phyloP scores from a whole-genome alignment of 2,329 filamentous ascomycete genomes.

The Talaromyces sp. region DNA sequence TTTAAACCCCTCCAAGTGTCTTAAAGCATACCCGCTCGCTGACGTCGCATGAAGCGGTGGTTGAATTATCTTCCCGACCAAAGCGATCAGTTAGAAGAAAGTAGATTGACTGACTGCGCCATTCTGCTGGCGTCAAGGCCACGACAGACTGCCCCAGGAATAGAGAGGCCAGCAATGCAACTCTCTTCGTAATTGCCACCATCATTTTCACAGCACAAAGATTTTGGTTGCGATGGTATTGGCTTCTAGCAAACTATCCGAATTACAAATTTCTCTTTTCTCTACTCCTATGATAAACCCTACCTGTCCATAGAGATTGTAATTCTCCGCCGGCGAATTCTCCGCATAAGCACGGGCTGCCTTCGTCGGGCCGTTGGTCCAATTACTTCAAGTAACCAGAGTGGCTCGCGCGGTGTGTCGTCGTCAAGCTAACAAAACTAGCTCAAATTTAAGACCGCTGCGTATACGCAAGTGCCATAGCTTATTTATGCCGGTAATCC shows the following conservation, averaged over 20 bases:
- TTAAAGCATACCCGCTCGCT: conserved; percentile 15
- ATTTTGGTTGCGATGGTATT: not conserved
- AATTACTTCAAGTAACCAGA: not conserved
- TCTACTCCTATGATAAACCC: not conserved
- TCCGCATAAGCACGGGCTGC: not conserved
- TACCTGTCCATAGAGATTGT: not conserved
- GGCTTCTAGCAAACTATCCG: not conserved
- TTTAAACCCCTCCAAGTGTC: not conserved
- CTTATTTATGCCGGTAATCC: not conserved
- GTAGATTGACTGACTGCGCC: conserved; percentile 42
- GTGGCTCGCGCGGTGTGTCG: not conserved
- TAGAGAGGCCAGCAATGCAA: conserved; percentile 10
- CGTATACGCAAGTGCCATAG: not conserved
- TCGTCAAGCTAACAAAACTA: not conserved
- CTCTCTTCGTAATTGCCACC: not conserved
- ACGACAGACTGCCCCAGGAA: conserved; percentile 15
- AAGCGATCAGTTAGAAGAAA: conserved; percentile 43
- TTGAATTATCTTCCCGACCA: conserved; percentile 33
- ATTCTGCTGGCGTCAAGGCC: conserved; percentile 26
- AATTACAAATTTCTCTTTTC: not conserved
- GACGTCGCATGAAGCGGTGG: conserved; percentile 26
- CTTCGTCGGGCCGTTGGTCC: not conserved
- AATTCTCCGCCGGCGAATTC: not conserved
- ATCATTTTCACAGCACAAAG: not conserved
- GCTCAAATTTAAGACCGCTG: not conserved